A percentile compares a stretch with the other conserved stretches of the same genome.
These are phyloP conservation scores for Eucalyptus guilfoylei DNA, from an alignment of 345 rosid species.

Conservation along the genomic window DNA sequence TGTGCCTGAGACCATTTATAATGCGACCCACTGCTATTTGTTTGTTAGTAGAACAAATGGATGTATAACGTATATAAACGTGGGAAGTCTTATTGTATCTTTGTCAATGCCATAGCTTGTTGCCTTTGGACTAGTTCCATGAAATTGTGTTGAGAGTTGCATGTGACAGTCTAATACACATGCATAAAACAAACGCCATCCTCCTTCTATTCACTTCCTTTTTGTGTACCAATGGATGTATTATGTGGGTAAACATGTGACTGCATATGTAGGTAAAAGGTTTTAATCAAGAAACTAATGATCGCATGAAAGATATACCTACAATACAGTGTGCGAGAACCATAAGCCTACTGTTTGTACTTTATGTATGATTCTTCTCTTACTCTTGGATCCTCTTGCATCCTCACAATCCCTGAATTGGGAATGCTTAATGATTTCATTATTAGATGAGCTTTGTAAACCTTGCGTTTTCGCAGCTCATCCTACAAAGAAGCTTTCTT, in stretches of 20 bases:
- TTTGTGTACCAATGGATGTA: too few relatives aligned
- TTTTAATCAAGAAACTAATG: too few relatives aligned
- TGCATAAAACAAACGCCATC: too few relatives aligned
- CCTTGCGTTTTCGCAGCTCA: neutral
- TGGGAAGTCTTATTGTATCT: neutral
- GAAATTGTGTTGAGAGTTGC: neutral
- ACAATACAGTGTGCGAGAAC: neutral
- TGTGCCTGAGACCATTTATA: neutral
- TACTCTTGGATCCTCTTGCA: neutral
- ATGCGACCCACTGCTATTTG: neutral
- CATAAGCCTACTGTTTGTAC: neutral
- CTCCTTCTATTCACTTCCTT: too few relatives aligned
- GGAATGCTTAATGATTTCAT: neutral
- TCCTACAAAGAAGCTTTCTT: neutral
- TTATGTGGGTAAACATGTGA: too few relatives aligned
- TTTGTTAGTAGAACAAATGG: neutral
- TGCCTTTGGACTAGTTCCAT: neutral
- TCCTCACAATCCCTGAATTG: neutral
- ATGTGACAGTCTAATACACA: too few relatives aligned
- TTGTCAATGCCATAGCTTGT: neutral
- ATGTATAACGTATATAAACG: neutral
- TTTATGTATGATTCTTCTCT: too few relatives aligned
- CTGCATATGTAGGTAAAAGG: too few relatives aligned
- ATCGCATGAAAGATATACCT: neutral
- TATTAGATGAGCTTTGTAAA: neutral